These are phyloP conservation scores for Coemansia furcata DNA, from an alignment of 192 early-diverging fungal species.

Conservation along the genomic window DNA sequence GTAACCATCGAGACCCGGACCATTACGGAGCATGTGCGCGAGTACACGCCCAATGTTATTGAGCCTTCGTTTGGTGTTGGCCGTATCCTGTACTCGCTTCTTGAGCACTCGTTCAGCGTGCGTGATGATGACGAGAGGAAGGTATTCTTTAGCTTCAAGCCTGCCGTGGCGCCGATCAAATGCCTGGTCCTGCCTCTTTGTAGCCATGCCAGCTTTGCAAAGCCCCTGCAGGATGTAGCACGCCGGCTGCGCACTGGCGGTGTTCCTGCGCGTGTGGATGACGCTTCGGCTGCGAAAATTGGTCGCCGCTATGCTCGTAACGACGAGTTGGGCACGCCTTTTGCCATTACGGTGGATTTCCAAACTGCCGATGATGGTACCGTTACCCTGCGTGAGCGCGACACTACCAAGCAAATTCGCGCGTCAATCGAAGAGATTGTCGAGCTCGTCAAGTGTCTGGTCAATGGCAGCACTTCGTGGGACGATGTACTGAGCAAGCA, in stretches of 20 bases:
- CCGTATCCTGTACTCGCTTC: constrained; percentile 92
- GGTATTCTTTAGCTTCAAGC: constrained; percentile 85
- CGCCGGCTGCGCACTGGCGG: constrained; percentile 68
- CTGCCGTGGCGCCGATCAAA: constrained; percentile 93
- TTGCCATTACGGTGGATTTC: constrained; percentile 98
- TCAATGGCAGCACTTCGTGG: constrained; percentile 74
- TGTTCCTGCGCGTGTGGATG: constrained; percentile 85
- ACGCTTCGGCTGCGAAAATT: constrained; percentile 80
- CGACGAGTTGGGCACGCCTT: constrained; percentile 97
- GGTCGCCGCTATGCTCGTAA: constrained; percentile 96
- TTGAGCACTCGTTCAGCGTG: constrained; percentile 93
- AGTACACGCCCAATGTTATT: constrained; percentile 97
- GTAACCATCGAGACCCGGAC: constrained; percentile 46
- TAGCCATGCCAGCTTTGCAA: constrained; percentile 72
- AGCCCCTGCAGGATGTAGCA: constrained; percentile 63
- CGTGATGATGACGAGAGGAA: constrained; percentile 90
- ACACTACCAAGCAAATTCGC: constrained; percentile 94
- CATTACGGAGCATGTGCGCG: constrained; percentile 67
- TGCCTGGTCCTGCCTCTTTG: constrained; percentile 88
- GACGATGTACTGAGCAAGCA: constrained; percentile 65
- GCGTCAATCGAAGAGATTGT: constrained; percentile 68
- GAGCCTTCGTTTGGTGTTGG: constrained; percentile 99
- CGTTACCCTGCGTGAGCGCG: constrained; percentile 95
- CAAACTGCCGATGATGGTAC: constrained; percentile 91
- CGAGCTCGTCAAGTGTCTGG: constrained; percentile 72